Conservation (phyloP, 352 stramenopile species). For the Phytophthora tentaculata region DNA sequence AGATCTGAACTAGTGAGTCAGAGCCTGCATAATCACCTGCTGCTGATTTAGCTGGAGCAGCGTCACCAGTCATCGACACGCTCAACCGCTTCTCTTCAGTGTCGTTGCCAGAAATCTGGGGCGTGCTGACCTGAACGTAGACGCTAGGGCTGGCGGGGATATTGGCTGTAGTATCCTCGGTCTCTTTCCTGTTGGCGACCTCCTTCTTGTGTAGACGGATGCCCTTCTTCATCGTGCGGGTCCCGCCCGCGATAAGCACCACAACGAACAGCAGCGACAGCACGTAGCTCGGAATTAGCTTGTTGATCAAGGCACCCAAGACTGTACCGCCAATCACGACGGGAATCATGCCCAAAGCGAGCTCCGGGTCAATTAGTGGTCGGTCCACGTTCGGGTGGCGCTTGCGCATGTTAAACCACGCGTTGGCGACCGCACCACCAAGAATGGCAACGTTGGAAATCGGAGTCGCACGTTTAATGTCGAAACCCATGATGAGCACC, state of each 20-base stretch:
- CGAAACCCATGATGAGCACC: constrained; percentile 69
- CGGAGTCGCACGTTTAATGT: constrained; percentile 71
- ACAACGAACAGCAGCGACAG: constrained; percentile 64
- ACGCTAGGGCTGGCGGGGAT: constrained; percentile 18
- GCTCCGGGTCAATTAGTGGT: constrained; percentile 63
- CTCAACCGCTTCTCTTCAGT: constrained; percentile 25
- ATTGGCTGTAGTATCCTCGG: constrained; percentile 2
- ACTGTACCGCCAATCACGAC: constrained; percentile 64
- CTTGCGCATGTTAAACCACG: constrained; percentile 69
- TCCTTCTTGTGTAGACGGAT: constrained; percentile 50
- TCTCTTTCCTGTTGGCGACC: constrained; percentile 35
- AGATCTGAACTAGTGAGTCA: constrained; percentile 23
- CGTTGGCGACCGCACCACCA: constrained; percentile 64
- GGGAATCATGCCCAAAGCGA: constrained; percentile 68
- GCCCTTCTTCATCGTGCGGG: constrained; percentile 35
- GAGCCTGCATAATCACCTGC: constrained; percentile 8
- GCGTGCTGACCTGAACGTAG: constrained; percentile 31
- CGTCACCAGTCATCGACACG: constrained; percentile 2
- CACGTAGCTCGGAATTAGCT: constrained; percentile 65
- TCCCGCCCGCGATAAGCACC: constrained; percentile 43
- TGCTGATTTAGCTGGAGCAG: background rate
- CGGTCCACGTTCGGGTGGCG: constrained; percentile 60
- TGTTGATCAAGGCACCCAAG: constrained; percentile 61
- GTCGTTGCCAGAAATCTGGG: constrained; percentile 11
- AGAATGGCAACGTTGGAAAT: constrained; percentile 73